Conservation (phyloP, 306 rosid genomes). For the Trifolium pratense region DNA sequence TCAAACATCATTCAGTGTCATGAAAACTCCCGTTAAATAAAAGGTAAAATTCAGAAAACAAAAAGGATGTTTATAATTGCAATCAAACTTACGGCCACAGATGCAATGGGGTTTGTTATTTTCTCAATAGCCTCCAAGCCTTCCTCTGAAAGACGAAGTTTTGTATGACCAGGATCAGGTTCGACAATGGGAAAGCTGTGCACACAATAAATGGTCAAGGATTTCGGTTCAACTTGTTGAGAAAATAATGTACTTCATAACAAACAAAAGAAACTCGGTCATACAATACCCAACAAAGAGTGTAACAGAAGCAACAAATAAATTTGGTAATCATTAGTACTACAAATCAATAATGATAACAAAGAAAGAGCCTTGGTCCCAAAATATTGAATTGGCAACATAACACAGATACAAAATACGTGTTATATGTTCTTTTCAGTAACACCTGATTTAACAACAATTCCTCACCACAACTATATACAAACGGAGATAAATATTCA, state of each 20-base stretch:
- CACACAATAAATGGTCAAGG: constrained; percentile 27
- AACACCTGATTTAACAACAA: constrained; percentile 14
- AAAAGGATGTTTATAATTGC: constrained; percentile 11
- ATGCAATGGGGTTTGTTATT: constrained; percentile 87
- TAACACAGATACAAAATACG: constrained; percentile 1
- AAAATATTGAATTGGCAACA: constrained; percentile 32
- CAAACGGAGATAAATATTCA: constrained; percentile 5
- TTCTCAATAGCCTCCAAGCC: constrained; percentile 87
- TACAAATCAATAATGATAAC: constrained; percentile 15
- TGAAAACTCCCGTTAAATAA: background rate
- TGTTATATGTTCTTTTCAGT: background rate
- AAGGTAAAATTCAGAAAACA: background rate
- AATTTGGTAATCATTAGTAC: background rate
- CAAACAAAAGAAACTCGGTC: constrained; percentile 37
- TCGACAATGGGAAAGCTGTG: constrained; percentile 90
- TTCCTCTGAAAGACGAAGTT: constrained; percentile 88
- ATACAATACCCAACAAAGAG: constrained; percentile 6
- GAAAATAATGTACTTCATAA: constrained; percentile 9
- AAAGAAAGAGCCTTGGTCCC: background rate
- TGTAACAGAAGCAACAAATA: background rate
- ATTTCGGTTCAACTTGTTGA: constrained; percentile 20
- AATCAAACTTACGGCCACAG: constrained; percentile 78
- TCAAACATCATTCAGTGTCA: constrained; percentile 10
- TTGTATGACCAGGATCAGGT: constrained; percentile 97
- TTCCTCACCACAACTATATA: background rate